Evolutionary conservation across 2,329 filamentous ascomycete genomes (phyloP).

Genomic region (Fusarium tjaetaba): DNA sequence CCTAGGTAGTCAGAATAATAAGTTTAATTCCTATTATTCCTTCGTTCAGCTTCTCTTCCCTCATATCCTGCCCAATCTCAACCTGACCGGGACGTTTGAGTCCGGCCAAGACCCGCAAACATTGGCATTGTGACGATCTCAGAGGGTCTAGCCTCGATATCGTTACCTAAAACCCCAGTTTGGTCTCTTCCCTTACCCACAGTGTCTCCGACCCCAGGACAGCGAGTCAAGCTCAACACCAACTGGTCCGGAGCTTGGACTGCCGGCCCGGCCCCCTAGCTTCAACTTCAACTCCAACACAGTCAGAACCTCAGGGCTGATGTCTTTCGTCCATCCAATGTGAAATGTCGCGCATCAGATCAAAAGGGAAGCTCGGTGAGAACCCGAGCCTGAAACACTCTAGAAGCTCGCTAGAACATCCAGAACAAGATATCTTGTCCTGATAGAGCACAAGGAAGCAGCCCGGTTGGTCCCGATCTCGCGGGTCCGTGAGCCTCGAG

Average conservation of each 20-base stretch:
- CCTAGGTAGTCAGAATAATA: not conserved
- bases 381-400: slow-evolving; percentile 26
- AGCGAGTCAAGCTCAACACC: not conserved
- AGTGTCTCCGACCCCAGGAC: slow-evolving; percentile 6
- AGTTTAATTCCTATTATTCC: not conserved
- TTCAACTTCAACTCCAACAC: not conserved
- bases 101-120: slow-evolving; percentile 15
- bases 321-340: not conserved
- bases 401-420: slow-evolving; percentile 33
- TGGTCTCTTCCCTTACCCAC: slow-evolving; percentile 25
- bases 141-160: slow-evolving; percentile 23
- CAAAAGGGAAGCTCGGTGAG: slow-evolving; percentile 17
- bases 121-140: slow-evolving; percentile 22
- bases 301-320: not conserved
- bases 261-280: slow-evolving; percentile 35
- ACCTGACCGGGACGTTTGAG: slow-evolving; percentile 23
- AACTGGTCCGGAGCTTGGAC: slow-evolving; percentile 30
- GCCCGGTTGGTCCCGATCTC: slow-evolving; percentile 40
- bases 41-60: not conserved
- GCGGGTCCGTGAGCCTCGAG: slow-evolving; percentile 10
- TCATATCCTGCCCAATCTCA: slow-evolving; percentile 23
- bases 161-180: slow-evolving; percentile 30
- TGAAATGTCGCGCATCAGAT: not conserved
- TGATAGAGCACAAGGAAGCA: slow-evolving; percentile 15
- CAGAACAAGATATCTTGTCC: not conserved